A percentile compares a stretch with the other conserved stretches of the same genome.
Conservation (phyloP, 352 stramenopile genomes). For the Pythium periplocum region DNA sequence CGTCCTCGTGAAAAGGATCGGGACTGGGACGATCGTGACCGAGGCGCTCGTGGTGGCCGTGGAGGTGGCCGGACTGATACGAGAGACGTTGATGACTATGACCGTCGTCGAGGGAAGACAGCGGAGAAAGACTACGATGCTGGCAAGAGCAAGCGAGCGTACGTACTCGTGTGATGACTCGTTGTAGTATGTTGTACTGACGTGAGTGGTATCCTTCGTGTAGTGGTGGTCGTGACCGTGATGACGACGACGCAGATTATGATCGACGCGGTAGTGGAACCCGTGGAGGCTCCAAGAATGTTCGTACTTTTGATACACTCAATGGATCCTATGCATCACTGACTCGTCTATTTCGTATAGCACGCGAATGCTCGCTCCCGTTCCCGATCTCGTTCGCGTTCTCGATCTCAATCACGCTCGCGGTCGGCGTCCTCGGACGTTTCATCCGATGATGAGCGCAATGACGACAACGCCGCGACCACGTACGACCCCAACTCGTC, state of each 20-base stretch:
- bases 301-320: constrained; percentile 18
- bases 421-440: constrained; percentile 55
- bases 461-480: constrained; percentile 50
- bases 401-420: constrained; percentile 35
- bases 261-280: constrained; percentile 26
- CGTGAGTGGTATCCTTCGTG: not conserved
- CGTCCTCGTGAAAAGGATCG: not conserved
- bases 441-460: constrained; percentile 62
- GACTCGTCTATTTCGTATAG: not conserved
- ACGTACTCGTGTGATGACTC: constrained; percentile 1
- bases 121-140: constrained; percentile 41
- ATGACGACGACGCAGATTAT: constrained; percentile 53
- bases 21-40: constrained; percentile 13
- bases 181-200: not conserved
- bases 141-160: constrained; percentile 37
- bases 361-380: constrained; percentile 33
- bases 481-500: constrained; percentile 44
- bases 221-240: constrained; percentile 28
- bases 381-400: constrained; percentile 45
- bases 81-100: constrained; percentile 24
- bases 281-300: constrained; percentile 28
- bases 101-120: constrained; percentile 20
- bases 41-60: constrained; percentile 12
- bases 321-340: not conserved
- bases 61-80: constrained; percentile 10